phyloP scores from a whole-genome alignment of 2,329 filamentous ascomycete genomes.

The Emericellopsis cladophorae region DNA sequence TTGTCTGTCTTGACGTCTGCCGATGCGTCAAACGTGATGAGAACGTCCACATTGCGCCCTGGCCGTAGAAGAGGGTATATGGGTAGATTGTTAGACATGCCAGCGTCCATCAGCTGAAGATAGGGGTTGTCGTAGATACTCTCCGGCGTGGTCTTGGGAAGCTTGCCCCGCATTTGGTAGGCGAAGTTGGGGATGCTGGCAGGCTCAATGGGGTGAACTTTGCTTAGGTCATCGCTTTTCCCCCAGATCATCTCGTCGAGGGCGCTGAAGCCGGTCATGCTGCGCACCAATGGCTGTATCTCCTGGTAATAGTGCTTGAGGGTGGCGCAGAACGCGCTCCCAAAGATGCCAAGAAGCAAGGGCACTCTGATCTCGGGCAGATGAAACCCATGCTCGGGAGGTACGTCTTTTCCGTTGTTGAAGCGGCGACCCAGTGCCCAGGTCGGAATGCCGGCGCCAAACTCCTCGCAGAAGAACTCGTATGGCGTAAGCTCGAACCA shows the following conservation, averaged over 20 bases:
- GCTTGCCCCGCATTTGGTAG: conserved; percentile 62
- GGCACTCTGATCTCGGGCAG: conserved; percentile 78
- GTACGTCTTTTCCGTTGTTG: conserved; percentile 43
- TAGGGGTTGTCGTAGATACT: conserved; percentile 61
- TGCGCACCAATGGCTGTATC: conserved; percentile 67
- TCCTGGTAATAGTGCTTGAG: conserved; percentile 94
- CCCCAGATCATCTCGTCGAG: conserved; percentile 76
- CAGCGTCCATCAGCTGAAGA: conserved; percentile 85
- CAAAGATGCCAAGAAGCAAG: conserved; percentile 86
- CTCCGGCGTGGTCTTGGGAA: conserved; percentile 67
- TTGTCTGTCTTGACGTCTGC: conserved; percentile 91
- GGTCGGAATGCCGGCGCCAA: conserved; percentile 81
- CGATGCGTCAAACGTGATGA: conserved; percentile 89
- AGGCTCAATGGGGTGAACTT: conserved; percentile 90
- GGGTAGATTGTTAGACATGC: conserved; percentile 96
- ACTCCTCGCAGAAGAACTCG: conserved; percentile 90
- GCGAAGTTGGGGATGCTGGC: conserved; percentile 84
- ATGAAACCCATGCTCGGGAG: conserved; percentile 50
- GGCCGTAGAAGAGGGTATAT: conserved; percentile 88
- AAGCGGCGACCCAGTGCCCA: conserved; percentile 87
- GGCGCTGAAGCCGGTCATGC: conserved; percentile 59
- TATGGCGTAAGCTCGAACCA: conserved; percentile 96
- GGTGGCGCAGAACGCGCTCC: conserved; percentile 91
- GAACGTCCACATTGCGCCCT: conserved; percentile 75
- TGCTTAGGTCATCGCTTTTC: conserved; percentile 71